Evolutionary conservation across 2,329 filamentous ascomycete genomes (phyloP).

Genomic region (Aspergillus carbonarius): DNA sequence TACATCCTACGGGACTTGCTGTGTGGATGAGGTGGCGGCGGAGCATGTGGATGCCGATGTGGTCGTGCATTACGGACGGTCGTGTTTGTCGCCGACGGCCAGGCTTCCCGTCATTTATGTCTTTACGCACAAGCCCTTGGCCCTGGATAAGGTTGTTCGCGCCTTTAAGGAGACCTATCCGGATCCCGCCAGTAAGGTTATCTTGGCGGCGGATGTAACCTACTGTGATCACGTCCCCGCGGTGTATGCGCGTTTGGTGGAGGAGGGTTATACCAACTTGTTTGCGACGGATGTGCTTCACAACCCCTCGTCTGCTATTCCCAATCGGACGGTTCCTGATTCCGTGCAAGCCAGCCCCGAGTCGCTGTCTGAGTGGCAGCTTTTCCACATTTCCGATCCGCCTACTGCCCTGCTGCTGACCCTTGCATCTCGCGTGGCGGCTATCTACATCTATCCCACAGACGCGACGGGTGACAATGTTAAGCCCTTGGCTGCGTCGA

Average conservation of each 20-base stretch:
- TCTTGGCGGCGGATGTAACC: conserved; percentile 87
- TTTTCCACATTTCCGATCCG: conserved; percentile 84
- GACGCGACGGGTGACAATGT: conserved; percentile 28
- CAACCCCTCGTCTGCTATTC: conserved; percentile 75
- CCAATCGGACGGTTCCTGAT: conserved; percentile 72
- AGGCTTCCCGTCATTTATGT: conserved; percentile 86
- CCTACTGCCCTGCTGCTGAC: conserved; percentile 81
- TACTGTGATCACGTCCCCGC: conserved; percentile 72
- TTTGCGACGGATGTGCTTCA: conserved; percentile 71
- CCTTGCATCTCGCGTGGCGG: conserved; percentile 75
- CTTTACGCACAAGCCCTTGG: conserved; percentile 73
- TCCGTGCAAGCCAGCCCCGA: conserved; percentile 47
- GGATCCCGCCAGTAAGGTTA: conserved; percentile 61
- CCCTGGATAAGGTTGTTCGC: conserved; percentile 57
- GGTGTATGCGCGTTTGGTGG: conserved; percentile 56
- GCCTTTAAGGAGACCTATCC: conserved; percentile 70
- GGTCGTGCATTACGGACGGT: conserved; percentile 89
- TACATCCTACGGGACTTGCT: conserved; percentile 95
- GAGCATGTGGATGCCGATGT: conserved; percentile 90
- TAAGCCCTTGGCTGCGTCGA: conserved; percentile 51
- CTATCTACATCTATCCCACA: conserved; percentile 75
- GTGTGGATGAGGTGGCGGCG: conserved; percentile 93
- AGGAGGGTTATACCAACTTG: conserved; percentile 67
- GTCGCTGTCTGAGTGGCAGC: conserved; percentile 63
- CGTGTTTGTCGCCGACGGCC: conserved; percentile 87